Evolutionary conservation across 1,139 yeast genomes (phyloP).

Genomic region (Hemisphaericaspora xylofermentans): DNA sequence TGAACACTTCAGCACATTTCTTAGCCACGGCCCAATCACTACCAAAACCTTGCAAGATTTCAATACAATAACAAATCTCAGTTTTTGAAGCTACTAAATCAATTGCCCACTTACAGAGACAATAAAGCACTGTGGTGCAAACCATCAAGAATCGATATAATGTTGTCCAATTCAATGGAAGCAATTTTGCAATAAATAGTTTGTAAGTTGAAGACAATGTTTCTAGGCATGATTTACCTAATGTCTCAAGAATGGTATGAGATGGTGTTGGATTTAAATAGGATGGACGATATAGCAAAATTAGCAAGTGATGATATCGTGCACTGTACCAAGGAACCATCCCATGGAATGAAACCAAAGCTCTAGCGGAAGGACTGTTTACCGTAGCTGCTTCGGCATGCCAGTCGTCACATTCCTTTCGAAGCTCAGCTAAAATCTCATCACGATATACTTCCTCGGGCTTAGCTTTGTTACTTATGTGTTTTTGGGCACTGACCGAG

Average conservation of each 20-base stretch:
- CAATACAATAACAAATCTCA: slow-evolving; percentile 44
- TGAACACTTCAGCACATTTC: slow-evolving; percentile 43
- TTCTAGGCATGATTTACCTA: slow-evolving; percentile 41
- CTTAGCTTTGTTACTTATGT: slow-evolving; percentile 5
- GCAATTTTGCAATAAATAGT: slow-evolving; percentile 37
- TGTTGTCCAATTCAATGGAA: slow-evolving; percentile 52
- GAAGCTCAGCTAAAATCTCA: slow-evolving; percentile 25
- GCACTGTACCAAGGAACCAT: slow-evolving; percentile 47
- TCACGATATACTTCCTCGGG: slow-evolving; percentile 22
- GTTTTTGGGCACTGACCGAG: slow-evolving; percentile 24
- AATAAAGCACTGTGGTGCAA: slow-evolving; percentile 45
- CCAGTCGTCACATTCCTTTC: slow-evolving; percentile 44
- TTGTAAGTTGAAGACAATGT: slow-evolving; percentile 42
- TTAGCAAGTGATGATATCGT: slow-evolving; percentile 44
- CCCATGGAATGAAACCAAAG: slow-evolving; percentile 33
- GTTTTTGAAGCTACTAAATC: slow-evolving; percentile 44
- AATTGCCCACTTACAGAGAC: slow-evolving; percentile 45
- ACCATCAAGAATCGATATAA: slow-evolving; percentile 42
- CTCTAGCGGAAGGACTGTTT: slow-evolving; percentile 7
- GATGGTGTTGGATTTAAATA: slow-evolving; percentile 44
- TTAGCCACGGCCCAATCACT: slow-evolving; percentile 47
- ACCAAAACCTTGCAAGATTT: slow-evolving; percentile 44
- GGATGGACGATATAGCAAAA: slow-evolving; percentile 47
- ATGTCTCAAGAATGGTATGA: slow-evolving; percentile 28
- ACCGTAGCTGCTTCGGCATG: slow-evolving; percentile 25